Evolutionary conservation across 192 early-diverging fungal species (phyloP).

Genomic region (Backusella australiensis): DNA sequence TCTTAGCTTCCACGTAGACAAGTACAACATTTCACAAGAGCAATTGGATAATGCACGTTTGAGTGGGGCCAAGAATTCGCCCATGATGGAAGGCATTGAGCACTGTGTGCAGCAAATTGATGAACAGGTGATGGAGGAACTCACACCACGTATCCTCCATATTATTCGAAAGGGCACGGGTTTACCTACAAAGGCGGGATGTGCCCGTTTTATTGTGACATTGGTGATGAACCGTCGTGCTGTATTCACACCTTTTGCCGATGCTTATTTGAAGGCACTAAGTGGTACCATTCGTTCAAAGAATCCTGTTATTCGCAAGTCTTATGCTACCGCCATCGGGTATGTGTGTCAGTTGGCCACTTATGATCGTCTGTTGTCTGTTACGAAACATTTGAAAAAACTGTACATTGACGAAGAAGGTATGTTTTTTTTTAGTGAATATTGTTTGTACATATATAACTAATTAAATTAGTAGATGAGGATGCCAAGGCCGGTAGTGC

Average conservation of each 20-base stretch:
- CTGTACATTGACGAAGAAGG: conserved; percentile 74
- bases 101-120: conserved; percentile 75
- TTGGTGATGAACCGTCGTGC: conserved; percentile 68
- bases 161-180: conserved; percentile 84
- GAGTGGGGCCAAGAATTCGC: conserved; percentile 81
- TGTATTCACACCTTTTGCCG: conserved; percentile 67
- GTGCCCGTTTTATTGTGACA: conserved; percentile 80
- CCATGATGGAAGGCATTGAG: conserved; percentile 93
- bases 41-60: conserved; percentile 83
- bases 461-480: conserved; percentile 47
- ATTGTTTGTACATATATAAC: conserved; percentile 6
- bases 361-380: conserved; percentile 53
- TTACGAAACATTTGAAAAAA: conserved; percentile 71
- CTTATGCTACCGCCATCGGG: conserved; percentile 82
- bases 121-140: conserved; percentile 55
- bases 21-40: conserved; percentile 82
- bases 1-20: conserved; percentile 85
- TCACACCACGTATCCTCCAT: conserved; percentile 68
- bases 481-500: conserved; percentile 69
- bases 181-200: conserved; percentile 87
- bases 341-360: conserved; percentile 67
- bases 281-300: conserved; percentile 73
- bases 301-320: conserved; percentile 79
- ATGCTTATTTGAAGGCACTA: conserved; percentile 73
- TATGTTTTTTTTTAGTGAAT: neutral